These are phyloP conservation scores for Flaveria trinervia DNA, from an alignment of 129 eudicot species.

Conservation along the genomic window DNA sequence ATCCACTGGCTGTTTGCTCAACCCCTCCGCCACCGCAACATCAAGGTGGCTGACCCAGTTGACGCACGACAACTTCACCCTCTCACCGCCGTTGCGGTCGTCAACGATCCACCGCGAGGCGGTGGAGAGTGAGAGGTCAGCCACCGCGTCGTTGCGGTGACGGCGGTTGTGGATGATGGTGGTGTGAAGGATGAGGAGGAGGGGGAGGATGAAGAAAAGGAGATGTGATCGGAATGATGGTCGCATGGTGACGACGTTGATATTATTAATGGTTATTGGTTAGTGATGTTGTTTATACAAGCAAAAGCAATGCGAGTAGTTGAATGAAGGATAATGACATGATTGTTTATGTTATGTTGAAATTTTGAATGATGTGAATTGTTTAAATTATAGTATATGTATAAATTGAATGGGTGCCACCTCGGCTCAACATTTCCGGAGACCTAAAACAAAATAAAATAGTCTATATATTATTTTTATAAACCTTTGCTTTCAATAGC, in stretches of 20 bases:
- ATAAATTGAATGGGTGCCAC: no score
- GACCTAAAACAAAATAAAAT: no score
- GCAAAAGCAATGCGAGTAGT: not conserved
- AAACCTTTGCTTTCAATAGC: no score
- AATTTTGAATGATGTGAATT: no score
- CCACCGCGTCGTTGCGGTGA: constrained; percentile 4
- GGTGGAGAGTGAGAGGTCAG: constrained; percentile 51
- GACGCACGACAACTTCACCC: constrained; percentile 80
- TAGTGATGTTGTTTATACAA: constrained; percentile 4
- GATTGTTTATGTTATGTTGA: no score
- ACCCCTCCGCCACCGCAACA: constrained; percentile 74
- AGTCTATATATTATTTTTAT: no score
- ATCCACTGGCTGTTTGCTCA: constrained; percentile 72
- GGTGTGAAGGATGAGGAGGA: constrained; percentile 21
- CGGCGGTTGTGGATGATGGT: not conserved
- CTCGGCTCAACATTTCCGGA: no score
- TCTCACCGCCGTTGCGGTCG: constrained; percentile 41
- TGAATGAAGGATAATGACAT: not conserved
- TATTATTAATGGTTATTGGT: not conserved
- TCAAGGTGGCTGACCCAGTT: constrained; percentile 84
- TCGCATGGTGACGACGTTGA: constrained; percentile 30
- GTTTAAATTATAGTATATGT: no score
- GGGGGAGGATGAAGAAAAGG: constrained; percentile 24
- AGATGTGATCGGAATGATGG: constrained; percentile 17
- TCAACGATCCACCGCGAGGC: constrained; percentile 78